phyloP scores from a whole-genome alignment of 176 grass and related monocot genomes.

The Pontederia crassipes region DNA sequence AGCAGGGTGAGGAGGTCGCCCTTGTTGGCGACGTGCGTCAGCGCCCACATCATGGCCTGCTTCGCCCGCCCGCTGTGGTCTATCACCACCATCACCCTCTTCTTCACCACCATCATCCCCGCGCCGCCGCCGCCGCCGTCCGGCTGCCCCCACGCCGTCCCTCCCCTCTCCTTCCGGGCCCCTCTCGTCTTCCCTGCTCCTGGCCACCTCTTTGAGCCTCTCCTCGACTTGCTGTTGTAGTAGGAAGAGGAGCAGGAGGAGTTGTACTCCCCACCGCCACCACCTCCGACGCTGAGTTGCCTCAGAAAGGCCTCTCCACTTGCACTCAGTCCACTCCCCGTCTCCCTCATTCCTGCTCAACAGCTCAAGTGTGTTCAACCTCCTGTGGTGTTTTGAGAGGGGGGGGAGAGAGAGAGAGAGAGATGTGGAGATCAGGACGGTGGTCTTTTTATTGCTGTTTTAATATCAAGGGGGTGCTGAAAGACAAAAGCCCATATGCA shows the following conservation, averaged over 20 bases:
- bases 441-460: no score
- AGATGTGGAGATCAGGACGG: no score
- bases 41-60: conserved; percentile 99
- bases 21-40: conserved; percentile 80
- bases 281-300: conserved; percentile 52
- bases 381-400: no score
- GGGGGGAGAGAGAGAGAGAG: no score
- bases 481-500: no score
- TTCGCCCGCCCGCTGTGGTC: conserved; percentile 67
- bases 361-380: no score
- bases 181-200: conserved; percentile 59
- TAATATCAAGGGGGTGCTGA: no score
- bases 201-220: conserved; percentile 58
- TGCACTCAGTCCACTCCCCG: conserved; percentile 29
- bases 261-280: conserved; percentile 18
- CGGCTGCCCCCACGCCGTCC: conserved; percentile 16
- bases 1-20: conserved; percentile 87
- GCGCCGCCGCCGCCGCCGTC: conserved; percentile 13
- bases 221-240: conserved; percentile 16
- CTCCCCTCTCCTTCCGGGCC: conserved; percentile 15
- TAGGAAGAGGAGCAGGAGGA: conserved; percentile 4
- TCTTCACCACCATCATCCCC: conserved; percentile 29
- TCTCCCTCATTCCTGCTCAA: no score
- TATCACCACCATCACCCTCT: conserved; percentile 95
- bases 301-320: conserved; percentile 55